A percentile compares a stretch with the other conserved stretches of the same genome.
These are phyloP conservation scores for Chlorociboria aeruginascens DNA, from an alignment of 495 filamentous ascomycete genomes.

Conservation along the genomic window DNA sequence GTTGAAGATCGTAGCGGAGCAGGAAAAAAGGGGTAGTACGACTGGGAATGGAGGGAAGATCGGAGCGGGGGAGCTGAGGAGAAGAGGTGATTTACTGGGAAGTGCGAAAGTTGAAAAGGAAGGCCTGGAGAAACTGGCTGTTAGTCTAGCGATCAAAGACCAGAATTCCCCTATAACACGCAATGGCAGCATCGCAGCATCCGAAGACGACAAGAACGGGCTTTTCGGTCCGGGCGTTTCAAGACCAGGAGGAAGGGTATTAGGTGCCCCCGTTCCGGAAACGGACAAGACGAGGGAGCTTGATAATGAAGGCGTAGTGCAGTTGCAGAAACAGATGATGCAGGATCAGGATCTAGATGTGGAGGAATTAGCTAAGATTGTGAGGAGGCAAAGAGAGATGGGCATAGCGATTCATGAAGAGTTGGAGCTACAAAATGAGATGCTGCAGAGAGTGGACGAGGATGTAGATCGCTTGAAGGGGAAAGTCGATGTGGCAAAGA, in stretches of 20 bases:
- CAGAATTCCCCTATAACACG: neutral
- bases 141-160: slow-evolving; percentile 45
- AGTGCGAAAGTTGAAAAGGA: slow-evolving; percentile 75
- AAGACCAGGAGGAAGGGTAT: slow-evolving; percentile 45
- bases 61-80: slow-evolving; percentile 77
- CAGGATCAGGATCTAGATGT: slow-evolving; percentile 75
- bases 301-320: slow-evolving; percentile 80
- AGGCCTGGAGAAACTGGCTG: slow-evolving; percentile 69
- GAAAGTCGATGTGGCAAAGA: slow-evolving; percentile 77
- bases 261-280: slow-evolving; percentile 68
- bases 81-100: slow-evolving; percentile 67
- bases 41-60: slow-evolving; percentile 22
- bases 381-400: slow-evolving; percentile 74
- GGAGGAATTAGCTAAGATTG: slow-evolving; percentile 60
- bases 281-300: slow-evolving; percentile 79
- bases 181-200: slow-evolving; percentile 17
- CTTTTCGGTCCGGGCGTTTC: slow-evolving; percentile 29
- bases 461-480: slow-evolving; percentile 59
- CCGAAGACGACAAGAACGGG: slow-evolving; percentile 40
- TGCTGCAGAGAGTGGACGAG: slow-evolving; percentile 64
- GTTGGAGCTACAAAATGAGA: slow-evolving; percentile 69
- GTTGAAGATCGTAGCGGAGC: slow-evolving; percentile 38
- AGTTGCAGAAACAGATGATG: slow-evolving; percentile 78
- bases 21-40: slow-evolving; percentile 21
- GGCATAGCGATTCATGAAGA: slow-evolving; percentile 77